These are phyloP conservation scores for Salmacisia buchloeana DNA, from an alignment of 1,284 basidiomycete species.

Conservation along the genomic window DNA sequence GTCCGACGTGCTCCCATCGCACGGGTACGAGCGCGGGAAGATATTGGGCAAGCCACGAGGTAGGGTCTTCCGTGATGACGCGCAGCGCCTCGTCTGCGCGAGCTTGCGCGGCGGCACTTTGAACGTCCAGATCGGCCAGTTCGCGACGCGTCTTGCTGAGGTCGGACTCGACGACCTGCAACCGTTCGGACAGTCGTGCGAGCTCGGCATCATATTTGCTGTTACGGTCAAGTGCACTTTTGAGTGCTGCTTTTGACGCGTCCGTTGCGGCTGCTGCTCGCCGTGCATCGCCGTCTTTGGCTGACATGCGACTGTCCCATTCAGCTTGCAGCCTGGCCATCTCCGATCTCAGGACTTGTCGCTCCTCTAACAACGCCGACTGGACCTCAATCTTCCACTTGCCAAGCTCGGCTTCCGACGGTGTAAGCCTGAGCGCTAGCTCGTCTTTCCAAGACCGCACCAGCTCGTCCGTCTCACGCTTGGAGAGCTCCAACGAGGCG, in stretches of 20 bases:
- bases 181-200: background rate
- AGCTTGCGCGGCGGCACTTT: background rate
- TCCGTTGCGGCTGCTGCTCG: too few species aligned
- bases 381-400: background rate
- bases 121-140: background rate
- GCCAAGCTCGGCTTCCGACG: background rate
- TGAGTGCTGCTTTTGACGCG: too few species aligned
- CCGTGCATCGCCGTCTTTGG: too few species aligned
- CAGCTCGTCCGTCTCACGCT: background rate
- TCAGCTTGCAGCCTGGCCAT: too few species aligned
- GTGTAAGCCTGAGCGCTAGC: background rate
- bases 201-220: slow-evolving; percentile 1
- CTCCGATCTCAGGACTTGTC: too few species aligned
- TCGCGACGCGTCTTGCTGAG: background rate
- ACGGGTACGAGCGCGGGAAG: background rate
- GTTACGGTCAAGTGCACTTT: too few species aligned
- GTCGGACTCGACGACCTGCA: background rate
- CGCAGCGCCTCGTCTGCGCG: background rate
- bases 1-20: background rate
- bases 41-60: background rate
- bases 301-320: too few species aligned
- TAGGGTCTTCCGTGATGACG: background rate
- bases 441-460: background rate
- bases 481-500: background rate
- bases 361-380: background rate